Conservation (phyloP, 2,329 filamentous ascomycete species). For the Pestalotiopsis sp. region DNA sequence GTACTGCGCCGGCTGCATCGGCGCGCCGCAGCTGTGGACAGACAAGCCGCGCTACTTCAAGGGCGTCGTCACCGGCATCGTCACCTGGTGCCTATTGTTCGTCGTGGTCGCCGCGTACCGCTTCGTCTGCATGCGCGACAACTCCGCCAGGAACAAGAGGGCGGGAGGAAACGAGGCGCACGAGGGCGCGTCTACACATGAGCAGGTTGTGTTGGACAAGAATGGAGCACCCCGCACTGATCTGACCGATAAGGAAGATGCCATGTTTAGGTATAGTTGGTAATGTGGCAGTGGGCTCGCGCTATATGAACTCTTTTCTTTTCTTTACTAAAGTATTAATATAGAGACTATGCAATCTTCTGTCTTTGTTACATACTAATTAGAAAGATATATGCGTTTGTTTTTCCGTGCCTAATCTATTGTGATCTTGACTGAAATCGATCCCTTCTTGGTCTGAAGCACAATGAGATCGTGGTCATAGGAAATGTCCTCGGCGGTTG, state of each 20-base stretch:
- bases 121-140: conserved; percentile 34
- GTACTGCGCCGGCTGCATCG: conserved; percentile 48
- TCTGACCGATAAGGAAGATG: conserved; percentile 36
- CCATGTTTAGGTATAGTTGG: conserved; percentile 32
- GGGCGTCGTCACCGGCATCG: conserved; percentile 46
- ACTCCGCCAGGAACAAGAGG: conserved; percentile 25
- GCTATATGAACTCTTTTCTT: background rate
- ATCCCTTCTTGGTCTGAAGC: conserved; percentile 14
- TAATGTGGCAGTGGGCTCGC: background rate
- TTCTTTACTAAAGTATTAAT: background rate
- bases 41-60: conserved; percentile 41
- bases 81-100: conserved; percentile 42
- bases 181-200: conserved; percentile 11
- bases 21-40: conserved; percentile 48
- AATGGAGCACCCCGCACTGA: conserved; percentile 27
- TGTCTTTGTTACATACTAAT: background rate
- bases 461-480: conserved; percentile 29
- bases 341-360: background rate
- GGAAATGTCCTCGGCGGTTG: conserved; percentile 23
- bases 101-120: conserved; percentile 34
- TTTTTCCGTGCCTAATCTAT: background rate
- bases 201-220: conserved; percentile 21
- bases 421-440: background rate
- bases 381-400: background rate
- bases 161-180: background rate